Evolutionary conservation across 768 basidiomycete genomes (phyloP), one percentile per base, ranked within the genome.

Genomic region (Psilocybe subaeruginosa): DNA sequence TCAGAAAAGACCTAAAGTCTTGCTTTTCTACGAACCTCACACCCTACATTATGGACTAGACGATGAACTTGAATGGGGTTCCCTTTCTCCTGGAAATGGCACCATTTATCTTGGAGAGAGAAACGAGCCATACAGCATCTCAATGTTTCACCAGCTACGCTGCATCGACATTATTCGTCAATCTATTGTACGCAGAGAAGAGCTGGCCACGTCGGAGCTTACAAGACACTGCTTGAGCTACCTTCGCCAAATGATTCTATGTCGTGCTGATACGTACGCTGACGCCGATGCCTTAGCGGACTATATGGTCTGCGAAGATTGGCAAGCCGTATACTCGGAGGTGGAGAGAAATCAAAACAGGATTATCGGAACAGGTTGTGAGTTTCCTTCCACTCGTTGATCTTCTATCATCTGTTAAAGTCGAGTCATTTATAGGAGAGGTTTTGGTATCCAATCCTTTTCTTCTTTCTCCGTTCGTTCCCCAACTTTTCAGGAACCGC

Each of bases 91-190:
- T 6, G 48, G 51, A 27, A 54, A 51, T 8, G 57, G 58, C 8
- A 67, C 61, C 23, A 57, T 68, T 27, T 63, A 61, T 11, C 53
- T 72, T 0, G 77, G 76, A 3, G 66, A 68, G 8, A 51, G 73
- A 29, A 53, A 73, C 37, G 72, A 74, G 52, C 56, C 71, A 1
- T 76, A 77, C 67, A 65, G 68, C 14, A 68, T 78, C 35, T 55
- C 75, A n/a, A 76, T 78, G 72, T 75, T 75, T 67, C 77, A 79
- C 66, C 63, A 78, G 62, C 58, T 77, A 16, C 77, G 78, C 39
- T 79, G 79, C 62, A 30, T 58, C 2, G 17, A 54, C 4, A 30
- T 56, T 2, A 27, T 58, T 4, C 58, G 53, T 52, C 41, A 62
- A 45, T 7, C 56, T 39, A 30, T 45, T 49, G 31, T 51, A 37